Evolutionary conservation across 176 grass and related monocot genomes (phyloP), one percentile per base, ranked within the genome.

Genomic region (Oryza meridionalis): DNA sequence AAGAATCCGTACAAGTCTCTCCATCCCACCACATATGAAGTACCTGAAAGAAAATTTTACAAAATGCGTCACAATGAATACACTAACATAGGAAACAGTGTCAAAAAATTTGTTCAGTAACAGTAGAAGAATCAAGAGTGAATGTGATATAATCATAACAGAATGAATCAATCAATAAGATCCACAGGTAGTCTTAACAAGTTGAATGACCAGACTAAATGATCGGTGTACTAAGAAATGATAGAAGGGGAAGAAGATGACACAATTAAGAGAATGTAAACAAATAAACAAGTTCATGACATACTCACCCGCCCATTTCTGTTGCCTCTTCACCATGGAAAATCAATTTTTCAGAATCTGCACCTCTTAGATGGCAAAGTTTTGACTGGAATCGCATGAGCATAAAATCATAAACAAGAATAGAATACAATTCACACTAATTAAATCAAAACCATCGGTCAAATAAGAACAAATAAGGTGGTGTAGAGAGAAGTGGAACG

Each of bases 251-350:
- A 75, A 43, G 2, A 67, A 40, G 32, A n/a, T 69, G 46, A 38
- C 43, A 35, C 21, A 44, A 35, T 27, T 40, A 69, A 75, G 49
- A 53, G 35, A 55, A 84, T 64, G 24, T 40, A 84, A 72, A 65
- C 73, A 50, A 82, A 67, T 19, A 51, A 15, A 29, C 59, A 77
- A 84, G 73, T 69, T 15, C 17, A 75, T 32, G 67, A 65, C 40
- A 47, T 87, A 88, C 90, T 93, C 82, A 98, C 96, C 96, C 96
- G 24, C 96, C 96, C 96, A 98, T 98, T 88, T 98, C 93, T 26
- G 93, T 93, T 79, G 93, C 93, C 83, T 98, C 96, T 84, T 98
- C 96, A 47, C 90, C 92, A 67, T 86, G 91, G 65, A 81, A 86
- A 87, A 92, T 69, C 84, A 98, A 79, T 78, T 90, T 91, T 59